Percentiles rank a stretch among this genome's conserved stretches.
Conservation (phyloP, 495 filamentous ascomycete species). For the Parathielavia appendiculata region DNA sequence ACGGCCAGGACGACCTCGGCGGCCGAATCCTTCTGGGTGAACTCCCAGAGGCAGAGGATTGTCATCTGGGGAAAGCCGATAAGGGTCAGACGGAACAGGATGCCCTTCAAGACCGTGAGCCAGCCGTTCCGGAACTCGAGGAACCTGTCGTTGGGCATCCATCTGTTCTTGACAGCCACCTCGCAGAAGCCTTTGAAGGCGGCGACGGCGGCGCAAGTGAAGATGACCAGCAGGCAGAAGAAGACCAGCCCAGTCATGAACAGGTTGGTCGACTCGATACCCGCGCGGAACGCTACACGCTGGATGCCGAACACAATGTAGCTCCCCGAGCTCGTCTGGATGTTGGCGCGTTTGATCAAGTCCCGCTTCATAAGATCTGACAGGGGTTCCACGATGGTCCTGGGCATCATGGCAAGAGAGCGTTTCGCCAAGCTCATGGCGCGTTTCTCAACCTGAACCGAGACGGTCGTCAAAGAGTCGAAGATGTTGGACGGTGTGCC, state of each 20-base stretch:
- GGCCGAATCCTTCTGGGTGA: conserved; percentile 77
- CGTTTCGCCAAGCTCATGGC: conserved; percentile 47
- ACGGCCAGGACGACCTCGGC: conserved; percentile 85
- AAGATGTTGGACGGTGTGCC: conserved; percentile 80
- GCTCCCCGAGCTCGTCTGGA: conserved; percentile 48
- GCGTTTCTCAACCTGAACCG: conserved; percentile 81
- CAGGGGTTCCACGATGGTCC: conserved; percentile 42
- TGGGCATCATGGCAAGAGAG: conserved; percentile 48
- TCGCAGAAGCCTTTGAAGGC: conserved; percentile 82
- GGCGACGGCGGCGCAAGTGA: conserved; percentile 65
- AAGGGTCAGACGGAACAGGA: conserved; percentile 85
- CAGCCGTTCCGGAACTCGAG: conserved; percentile 89
- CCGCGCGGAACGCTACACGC: conserved; percentile 79
- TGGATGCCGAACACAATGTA: conserved; percentile 82
- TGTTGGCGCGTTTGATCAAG: conserved; percentile 43
- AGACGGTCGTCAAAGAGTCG: conserved; percentile 66
- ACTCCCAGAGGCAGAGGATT: conserved; percentile 92
- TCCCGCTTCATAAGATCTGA: conserved; percentile 24
- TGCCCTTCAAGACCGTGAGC: conserved; percentile 59
- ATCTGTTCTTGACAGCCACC: conserved; percentile 61
- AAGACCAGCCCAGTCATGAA: conserved; percentile 90
- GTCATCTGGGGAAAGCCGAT: conserved; percentile 95
- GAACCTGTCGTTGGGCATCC: conserved; percentile 85
- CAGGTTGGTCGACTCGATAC: conserved; percentile 87
- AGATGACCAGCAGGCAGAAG: conserved; percentile 75